Evolutionary conservation across 2,329 filamentous ascomycete species (phyloP), one percentile per base, ranked within the genome.

Genomic region (Nakataea oryzae): DNA sequence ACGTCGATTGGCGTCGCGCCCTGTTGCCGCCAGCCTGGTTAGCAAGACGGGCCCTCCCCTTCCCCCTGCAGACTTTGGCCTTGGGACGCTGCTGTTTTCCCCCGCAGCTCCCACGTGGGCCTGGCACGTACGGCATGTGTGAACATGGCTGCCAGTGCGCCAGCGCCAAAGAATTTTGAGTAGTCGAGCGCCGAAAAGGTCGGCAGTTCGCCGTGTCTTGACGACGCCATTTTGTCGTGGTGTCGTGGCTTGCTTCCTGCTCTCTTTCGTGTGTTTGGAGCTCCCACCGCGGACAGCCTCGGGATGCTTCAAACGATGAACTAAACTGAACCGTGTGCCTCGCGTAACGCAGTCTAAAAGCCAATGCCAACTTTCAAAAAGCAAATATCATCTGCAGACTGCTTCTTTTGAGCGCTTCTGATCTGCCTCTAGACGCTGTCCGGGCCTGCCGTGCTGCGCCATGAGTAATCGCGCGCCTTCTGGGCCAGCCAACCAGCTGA

Each of bases 1-100:
- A 92, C 93, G 72, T 78, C 78, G 65, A 79, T 82, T 57, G 80
- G 80, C 6, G 80, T 82, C 14, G 77, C 80, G n/a, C 78, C 79
- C 79, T 81, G 59, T 54, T 47, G 1, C 13, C 12, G 2, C 3
- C 14, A 14, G 13, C 6, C 41, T 50, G 21, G 41, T 11, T 24
- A n/a, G 41, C 41, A 50, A 17, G 29, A 3, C 34, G 3, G 27
- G 30, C 4, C 11, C 6, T 50, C 4, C 8, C n/a, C n/a, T n/a
- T n/a, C n/a, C n/a, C n/a, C n/a, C n/a, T n/a, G n/a, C n/a, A n/a
- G n/a, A n/a, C n/a, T n/a, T n/a, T n/a, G n/a, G n/a, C n/a, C n/a
- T n/a, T n/a, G n/a, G n/a, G n/a, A n/a, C n/a, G n/a, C n/a, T n/a
- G n/a, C n/a, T n/a, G n/a, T n/a, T n/a, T n/a, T n/a, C n/a, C n/a